Base-by-base conservation (phyloP, 768 basidiomycete species). In the Boletus eberwhitei region DNA sequence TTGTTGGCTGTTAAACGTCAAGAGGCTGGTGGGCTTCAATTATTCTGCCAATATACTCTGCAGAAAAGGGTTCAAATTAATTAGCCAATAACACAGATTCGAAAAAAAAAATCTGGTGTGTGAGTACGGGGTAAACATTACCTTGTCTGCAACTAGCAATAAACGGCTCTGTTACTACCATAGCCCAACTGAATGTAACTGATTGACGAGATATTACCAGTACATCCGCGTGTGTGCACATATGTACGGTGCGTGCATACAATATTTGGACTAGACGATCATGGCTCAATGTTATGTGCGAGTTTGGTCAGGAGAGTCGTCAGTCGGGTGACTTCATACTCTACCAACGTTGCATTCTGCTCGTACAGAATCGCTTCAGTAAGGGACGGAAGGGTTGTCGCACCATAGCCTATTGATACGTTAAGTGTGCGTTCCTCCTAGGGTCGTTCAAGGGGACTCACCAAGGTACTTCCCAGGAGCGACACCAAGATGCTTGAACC, bases 381-480 rank as follows among this genome's bases (percentile, higher is more conserved):
- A 29, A 94, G 73, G 16, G 78, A 90, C 2, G 91, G 93, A 56
- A 94, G 76, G 0, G 90, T 90, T 1, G 91, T 93, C 3, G 91
- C 88, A 7, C 90, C 90, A 62, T 91, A 90, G 5, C 88, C 88
- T 89, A 19, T 36, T 41, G 36, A 52, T 9, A 32, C 34, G 8
- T 34, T 48, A 9, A 54, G 34, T 49, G 38, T 8, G 39, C 29
- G 17, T 52, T 40, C 17, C 38, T 12, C 50, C 31, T 43, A 32
- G 52, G 12, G 11, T 26, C 11, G 22, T n/a, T 5, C 13, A 26
- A 35, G 22, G 36, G 13, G 12, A 71, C 79, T 60, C 60, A 88
- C 88, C 87, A 38, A 87, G 82, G 84, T 87, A 87, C 69, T 90
- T 86, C 37, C 92, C 93, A 31, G 93, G 93, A 3, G 93, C 90